Percentiles rank a stretch among this genome's conserved stretches.
These are phyloP conservation scores for Daldinia decipiens DNA, from an alignment of 495 filamentous ascomycete genomes.

Conservation along the genomic window DNA sequence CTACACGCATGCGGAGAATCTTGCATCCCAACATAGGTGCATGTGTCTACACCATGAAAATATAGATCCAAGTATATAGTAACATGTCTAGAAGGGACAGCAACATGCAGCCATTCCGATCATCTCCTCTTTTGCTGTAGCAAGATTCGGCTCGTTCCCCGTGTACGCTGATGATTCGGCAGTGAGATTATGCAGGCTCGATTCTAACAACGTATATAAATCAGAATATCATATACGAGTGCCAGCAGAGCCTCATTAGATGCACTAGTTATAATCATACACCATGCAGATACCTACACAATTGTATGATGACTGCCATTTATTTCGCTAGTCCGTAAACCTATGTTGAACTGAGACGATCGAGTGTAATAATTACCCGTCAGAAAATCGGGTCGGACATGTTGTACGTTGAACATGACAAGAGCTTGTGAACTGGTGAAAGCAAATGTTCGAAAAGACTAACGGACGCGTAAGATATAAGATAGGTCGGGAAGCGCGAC, in stretches of 20 bases:
- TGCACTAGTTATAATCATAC: not conserved
- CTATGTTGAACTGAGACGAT: not conserved
- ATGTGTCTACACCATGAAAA: not conserved
- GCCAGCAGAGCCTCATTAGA: not conserved
- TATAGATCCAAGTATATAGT: too few relatives aligned
- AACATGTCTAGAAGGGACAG: too few relatives aligned
- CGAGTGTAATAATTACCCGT: not conserved
- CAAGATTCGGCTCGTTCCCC: not conserved
- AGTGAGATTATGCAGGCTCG: not conserved
- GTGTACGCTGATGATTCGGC: not conserved
- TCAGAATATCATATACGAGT: not conserved
- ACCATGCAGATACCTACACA: not conserved
- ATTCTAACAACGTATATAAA: not conserved
- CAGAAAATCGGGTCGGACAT: not conserved
- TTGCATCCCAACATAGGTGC: not conserved
- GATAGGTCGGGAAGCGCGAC: not conserved
- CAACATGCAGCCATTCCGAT: too few relatives aligned
- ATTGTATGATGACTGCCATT: not conserved
- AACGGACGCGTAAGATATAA: conserved; percentile 3
- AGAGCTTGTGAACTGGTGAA: not conserved
- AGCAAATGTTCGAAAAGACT: not conserved
- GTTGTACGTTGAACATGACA: not conserved
- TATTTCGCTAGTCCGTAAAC: not conserved
- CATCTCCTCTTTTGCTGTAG: not conserved
- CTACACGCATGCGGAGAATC: not conserved